phyloP scores from a whole-genome alignment of 2,329 filamentous ascomycete genomes.

The Cercospora canescens region DNA sequence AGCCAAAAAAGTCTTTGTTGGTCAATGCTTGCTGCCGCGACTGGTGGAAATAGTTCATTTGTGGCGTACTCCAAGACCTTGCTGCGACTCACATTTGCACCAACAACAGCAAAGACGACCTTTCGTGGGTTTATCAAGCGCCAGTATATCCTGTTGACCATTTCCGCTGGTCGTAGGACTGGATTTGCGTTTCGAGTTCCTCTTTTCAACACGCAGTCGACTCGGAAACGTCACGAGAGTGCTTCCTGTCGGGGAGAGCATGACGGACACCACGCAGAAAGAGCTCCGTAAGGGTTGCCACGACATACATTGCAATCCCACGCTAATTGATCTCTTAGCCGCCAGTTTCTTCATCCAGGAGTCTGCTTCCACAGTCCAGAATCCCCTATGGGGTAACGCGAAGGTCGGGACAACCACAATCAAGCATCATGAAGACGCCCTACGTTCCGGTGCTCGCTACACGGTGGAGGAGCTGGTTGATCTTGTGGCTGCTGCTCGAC shows the following conservation, averaged over 20 bases:
- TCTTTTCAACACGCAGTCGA: not conserved
- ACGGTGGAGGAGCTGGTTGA: not conserved
- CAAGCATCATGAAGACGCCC: not conserved
- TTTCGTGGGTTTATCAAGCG: too few relatives aligned
- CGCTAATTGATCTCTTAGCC: not conserved
- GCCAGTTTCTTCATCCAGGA: not conserved
- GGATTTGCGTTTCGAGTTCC: not conserved
- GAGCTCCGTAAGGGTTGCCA: not conserved
- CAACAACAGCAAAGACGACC: too few relatives aligned
- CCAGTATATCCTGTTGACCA: too few relatives aligned
- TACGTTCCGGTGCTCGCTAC: not conserved
- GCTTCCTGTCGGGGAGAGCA: not conserved
- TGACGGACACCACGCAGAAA: not conserved
- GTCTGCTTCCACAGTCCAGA: not conserved
- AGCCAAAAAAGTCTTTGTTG: too few relatives aligned
- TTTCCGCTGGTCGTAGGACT: too few relatives aligned
- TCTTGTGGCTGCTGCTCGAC: not conserved
- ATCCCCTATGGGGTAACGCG: not conserved
- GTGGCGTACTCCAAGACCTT: too few relatives aligned
- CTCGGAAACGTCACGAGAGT: not conserved
- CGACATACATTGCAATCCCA: not conserved
- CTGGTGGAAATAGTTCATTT: too few relatives aligned
- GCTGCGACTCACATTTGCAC: too few relatives aligned
- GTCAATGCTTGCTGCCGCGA: too few relatives aligned
- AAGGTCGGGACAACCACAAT: not conserved